Base-by-base conservation (phyloP, 208 protist species). In the Trypanosoma scelopori region DNA sequence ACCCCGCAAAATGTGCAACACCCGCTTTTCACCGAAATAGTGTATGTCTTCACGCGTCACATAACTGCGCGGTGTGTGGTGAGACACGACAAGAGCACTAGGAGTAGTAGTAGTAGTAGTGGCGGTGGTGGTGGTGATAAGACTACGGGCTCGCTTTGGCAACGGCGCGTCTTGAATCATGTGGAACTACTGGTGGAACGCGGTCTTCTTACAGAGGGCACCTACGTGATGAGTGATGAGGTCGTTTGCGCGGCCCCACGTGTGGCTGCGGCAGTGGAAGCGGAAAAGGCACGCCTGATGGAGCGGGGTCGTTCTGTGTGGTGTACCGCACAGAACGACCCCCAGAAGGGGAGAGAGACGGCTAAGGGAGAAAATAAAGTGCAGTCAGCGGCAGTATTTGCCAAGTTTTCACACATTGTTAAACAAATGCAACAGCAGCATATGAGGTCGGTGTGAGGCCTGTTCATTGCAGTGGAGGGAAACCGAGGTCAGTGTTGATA, bases 21-120 rank as follows among this genome's bases (percentile, higher is more conserved):
- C 55, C 65, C 78, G 11, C 55, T 92, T 48, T 15, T 92, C 32
- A 69, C 87, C 23, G 77, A 86, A 59, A 51, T 92, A 25, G 58
- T 79, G 18, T 92, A 82, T 55, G 72, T 51, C n/a, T 92, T 79
- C 71, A 84, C 71, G 41, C 58, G 62, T 39, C 77, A 88, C 20
- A 41, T 87, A 27, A 57, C 39, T 22, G 25, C 11, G 25, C 46
- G 59, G 45, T 57, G 56, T 59, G 50, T 43, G 20, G 28, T 27
- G 0, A 35, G 30, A 57, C 35, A 41, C 15, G 35, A 55, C 23
- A 23, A 3, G 15, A 45, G 15, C 16, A 35, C 7, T 25, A 56
- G 22, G 43, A 30, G 12, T 43, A 30, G 20, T 9, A 49, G 39
- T 32, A n/a, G 48, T n/a, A n/a, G n/a, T n/a, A n/a, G n/a, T n/a